Evolutionary conservation across 2,329 filamentous ascomycete genomes (phyloP).

Genomic region (Calonectria hawksworthii): DNA sequence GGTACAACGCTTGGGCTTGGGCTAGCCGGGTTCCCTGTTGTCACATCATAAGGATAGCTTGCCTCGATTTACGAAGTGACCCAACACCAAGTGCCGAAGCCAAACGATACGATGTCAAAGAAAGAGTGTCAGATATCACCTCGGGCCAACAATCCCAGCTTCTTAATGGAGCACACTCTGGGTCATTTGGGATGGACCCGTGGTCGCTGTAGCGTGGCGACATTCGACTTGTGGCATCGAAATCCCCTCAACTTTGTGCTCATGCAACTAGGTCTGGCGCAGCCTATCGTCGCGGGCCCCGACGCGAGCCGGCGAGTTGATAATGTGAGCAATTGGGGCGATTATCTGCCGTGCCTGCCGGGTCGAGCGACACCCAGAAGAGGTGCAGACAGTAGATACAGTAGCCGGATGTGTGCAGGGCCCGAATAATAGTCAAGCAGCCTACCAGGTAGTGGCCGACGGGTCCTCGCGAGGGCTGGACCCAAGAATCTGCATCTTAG

Average conservation of each 20-base stretch:
- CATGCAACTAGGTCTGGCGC: not conserved
- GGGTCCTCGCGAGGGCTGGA: constrained; percentile 8
- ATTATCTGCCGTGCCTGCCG: constrained; percentile 27
- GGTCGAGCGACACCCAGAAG: constrained; percentile 6
- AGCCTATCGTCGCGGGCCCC: constrained; percentile 7
- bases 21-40: constrained; percentile 11
- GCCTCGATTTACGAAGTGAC: constrained; percentile 2
- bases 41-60: constrained; percentile 17
- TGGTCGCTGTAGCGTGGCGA: not conserved
- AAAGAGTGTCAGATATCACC: constrained; percentile 8
- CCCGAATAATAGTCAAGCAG: constrained; percentile 7
- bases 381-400: constrained; percentile 12
- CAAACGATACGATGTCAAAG: not conserved
- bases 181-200: not conserved
- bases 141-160: not conserved
- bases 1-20: constrained; percentile 5
- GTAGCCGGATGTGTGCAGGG: not conserved
- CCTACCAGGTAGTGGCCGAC: constrained; percentile 15
- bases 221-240: constrained; percentile 17
- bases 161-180: not conserved
- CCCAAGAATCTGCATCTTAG: constrained; percentile 17
- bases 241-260: constrained; percentile 10
- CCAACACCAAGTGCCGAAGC: not conserved
- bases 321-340: constrained; percentile 9
- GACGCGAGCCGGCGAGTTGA: constrained; percentile 7